Evolutionary conservation across 2,329 filamentous ascomycete species (phyloP).

Genomic region (Nannizziopsis barbatae): DNA sequence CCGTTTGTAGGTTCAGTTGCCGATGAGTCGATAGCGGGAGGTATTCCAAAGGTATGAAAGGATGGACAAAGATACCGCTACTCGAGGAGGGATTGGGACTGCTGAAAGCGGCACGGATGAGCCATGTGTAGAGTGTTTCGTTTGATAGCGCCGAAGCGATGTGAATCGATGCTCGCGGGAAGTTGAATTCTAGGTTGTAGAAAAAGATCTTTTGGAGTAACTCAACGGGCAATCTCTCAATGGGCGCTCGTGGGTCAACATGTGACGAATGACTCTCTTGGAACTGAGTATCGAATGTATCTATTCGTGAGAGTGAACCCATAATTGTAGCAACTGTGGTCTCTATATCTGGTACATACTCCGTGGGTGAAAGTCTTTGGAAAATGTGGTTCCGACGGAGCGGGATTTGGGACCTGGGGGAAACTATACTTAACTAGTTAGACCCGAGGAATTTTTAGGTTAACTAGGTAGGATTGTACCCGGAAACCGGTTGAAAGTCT

Average conservation of each 20-base stretch:
- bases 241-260: constrained; percentile 6
- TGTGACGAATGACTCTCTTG: background rate
- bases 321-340: no score
- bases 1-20: constrained; percentile 26
- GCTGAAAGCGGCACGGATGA: constrained; percentile 36
- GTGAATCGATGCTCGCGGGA: constrained; percentile 34
- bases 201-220: constrained; percentile 42
- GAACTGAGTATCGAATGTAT: no score
- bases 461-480: no score
- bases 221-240: constrained; percentile 16
- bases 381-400: no score
- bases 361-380: no score
- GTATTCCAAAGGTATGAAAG: constrained; percentile 32
- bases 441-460: no score
- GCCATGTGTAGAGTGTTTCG: constrained; percentile 33
- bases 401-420: no score
- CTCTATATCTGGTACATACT: no score
- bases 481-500: no score
- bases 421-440: no score
- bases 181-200: constrained; percentile 38
- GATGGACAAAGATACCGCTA: constrained; percentile 26
- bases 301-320: no score
- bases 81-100: constrained; percentile 26
- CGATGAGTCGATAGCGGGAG: constrained; percentile 23
- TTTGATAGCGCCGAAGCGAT: constrained; percentile 34